Evolutionary conservation across 179 eudicot species (phyloP), one percentile per base, ranked within the genome.

Genomic region (Patellifolia procumbens): DNA sequence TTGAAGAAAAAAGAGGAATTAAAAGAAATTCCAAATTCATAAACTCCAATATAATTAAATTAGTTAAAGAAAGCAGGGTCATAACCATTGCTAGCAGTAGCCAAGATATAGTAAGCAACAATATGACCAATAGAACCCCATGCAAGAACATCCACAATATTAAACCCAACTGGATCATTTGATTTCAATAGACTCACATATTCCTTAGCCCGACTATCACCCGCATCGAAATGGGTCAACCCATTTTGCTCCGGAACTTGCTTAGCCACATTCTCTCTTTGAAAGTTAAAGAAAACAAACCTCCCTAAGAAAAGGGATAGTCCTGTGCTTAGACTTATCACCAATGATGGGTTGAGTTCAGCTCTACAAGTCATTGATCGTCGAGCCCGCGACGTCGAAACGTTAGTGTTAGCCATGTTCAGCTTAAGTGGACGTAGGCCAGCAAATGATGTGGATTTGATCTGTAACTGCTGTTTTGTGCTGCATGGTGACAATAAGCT

Each of bases 41-140:
- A 22, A 9, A 42, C 45, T 46, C 32, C 5, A 0, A 26, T 6
- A 1, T 13, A 8, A 4, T 62, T 2, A 10, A 62, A 31, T 39
- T 63, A 63, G 45, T 63, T 34, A 74, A 94, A 92, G 90, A 94
- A 94, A 17, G 76, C 92, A 71, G 98, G 98, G 71, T 94, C 96
- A 75, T 92, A 94, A 45, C 98, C 98, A 79, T 94, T 94, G 92
- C 94, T 90, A 49, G 98, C 84, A 46, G 98, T 94, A 49, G 97
- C 98, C 58, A 94, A 89, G 49, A 94, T 86, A 53, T 94, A 94
- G 67, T 94, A 92, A 79, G 98, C 97, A 1, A 92, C 96, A 62
- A 92, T 90, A 68, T 94, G 96, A 0, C 96, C 98, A 31, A 92
- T 94, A 1, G 97, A 92, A 0, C 98, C 98, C 98, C 97, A 92